Percentiles rank a stretch among this genome's conserved stretches.
These are phyloP conservation scores for Vitis rupestris DNA, from an alignment of 164 flowering plant genomes.

Conservation along the genomic window DNA sequence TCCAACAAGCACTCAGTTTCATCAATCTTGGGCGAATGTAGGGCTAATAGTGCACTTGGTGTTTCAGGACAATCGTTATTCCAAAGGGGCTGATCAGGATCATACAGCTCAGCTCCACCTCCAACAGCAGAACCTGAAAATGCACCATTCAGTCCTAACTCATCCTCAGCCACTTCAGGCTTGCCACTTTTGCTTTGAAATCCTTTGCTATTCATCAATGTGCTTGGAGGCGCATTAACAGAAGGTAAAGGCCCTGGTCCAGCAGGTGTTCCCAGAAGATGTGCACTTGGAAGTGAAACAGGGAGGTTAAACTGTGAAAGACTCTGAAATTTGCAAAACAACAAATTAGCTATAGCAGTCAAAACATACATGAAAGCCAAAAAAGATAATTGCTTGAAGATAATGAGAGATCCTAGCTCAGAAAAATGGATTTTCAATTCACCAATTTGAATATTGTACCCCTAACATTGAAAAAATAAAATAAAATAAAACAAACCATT, in stretches of 20 bases:
- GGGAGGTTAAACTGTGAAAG: conserved; percentile 97
- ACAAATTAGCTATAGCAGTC: background rate
- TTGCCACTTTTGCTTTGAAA: conserved; percentile 43
- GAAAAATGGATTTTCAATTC: background rate
- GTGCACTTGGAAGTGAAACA: conserved; percentile 75
- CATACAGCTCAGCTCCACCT: conserved; percentile 77
- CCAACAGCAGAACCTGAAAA: conserved; percentile 34
- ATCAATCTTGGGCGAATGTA: conserved; percentile 48
- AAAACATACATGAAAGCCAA: background rate
- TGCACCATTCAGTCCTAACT: conserved; percentile 35
- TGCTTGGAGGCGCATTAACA: conserved; percentile 39
- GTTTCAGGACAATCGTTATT: conserved; percentile 57
- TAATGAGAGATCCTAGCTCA: background rate
- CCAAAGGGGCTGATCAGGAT: conserved; percentile 98
- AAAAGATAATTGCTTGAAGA: background rate
- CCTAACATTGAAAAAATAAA: too few relatives aligned
- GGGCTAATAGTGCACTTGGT: conserved; percentile 39
- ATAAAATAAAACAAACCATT: background rate
- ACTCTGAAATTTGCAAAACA: conserved; percentile 53
- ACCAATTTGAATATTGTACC: background rate
- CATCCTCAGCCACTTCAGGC: conserved; percentile 44
- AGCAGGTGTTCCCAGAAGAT: conserved; percentile 44
- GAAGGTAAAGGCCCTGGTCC: conserved; percentile 54
- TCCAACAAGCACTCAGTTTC: conserved; percentile 42
- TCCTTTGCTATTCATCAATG: conserved; percentile 39